phyloP scores from a whole-genome alignment of 225 moss, liverwort and hornwort species.

The Marchantia polymorpha region DNA sequence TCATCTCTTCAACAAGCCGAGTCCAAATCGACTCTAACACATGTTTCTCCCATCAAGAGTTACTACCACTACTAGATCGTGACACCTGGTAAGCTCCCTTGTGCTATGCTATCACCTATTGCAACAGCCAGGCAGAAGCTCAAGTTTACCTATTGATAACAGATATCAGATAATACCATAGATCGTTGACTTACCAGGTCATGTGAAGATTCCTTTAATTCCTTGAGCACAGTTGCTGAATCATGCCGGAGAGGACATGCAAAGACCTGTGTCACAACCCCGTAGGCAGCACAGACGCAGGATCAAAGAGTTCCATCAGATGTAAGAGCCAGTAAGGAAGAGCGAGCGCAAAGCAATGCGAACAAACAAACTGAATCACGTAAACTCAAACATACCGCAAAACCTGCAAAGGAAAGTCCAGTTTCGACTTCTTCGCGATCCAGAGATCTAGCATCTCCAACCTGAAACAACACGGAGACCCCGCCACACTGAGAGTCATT shows the following conservation, averaged over 20 bases:
- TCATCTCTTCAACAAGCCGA: background rate
- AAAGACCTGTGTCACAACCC: constrained; percentile 57
- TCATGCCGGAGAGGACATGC: constrained; percentile 89
- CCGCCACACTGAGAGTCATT: background rate
- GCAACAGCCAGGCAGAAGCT: background rate
- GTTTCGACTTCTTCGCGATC: constrained; percentile 82
- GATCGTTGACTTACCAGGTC: constrained; percentile 55
- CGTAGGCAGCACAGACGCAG: background rate
- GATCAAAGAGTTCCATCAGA: background rate
- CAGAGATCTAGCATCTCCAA: constrained; percentile 80
- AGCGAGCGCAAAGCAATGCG: background rate
- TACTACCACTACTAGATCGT: background rate
- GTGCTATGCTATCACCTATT: background rate
- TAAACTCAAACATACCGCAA: constrained; percentile 49
- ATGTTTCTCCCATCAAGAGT: background rate
- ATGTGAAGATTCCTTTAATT: constrained; percentile 83
- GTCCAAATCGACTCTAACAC: background rate
- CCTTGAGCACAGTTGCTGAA: constrained; percentile 76
- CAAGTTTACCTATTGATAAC: background rate
- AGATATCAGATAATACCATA: background rate
- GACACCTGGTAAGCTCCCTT: background rate
- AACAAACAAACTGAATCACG: background rate
- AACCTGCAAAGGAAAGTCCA: constrained; percentile 75
- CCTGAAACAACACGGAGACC: constrained; percentile 37
- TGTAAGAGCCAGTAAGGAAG: background rate